These are phyloP conservation scores for Mentha longifolia DNA, from an alignment of 257 asterid species.

Conservation along the genomic window DNA sequence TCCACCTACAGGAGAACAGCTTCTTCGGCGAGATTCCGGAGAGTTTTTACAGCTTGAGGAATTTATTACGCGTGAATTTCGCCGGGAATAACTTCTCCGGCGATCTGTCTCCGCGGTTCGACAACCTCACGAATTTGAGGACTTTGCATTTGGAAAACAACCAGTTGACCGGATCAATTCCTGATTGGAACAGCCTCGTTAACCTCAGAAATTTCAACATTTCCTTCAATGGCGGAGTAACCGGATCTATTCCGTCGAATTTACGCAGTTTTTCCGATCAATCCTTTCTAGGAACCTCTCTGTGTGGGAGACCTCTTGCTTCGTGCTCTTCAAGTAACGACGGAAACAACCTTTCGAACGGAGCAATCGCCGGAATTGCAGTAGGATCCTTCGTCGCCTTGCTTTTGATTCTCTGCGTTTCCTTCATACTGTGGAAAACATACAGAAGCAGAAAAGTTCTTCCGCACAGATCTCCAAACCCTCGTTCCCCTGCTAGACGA, in stretches of 20 bases:
- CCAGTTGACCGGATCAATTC: conserved; percentile 53
- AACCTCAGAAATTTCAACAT: conserved; percentile 46
- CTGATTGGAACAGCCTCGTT: conserved; percentile 37
- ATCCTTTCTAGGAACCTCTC: conserved; percentile 56
- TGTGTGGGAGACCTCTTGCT: conserved; percentile 50
- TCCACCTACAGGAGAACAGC: conserved; percentile 49
- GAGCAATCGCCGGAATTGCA: conserved; percentile 67
- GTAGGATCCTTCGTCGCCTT: conserved; percentile 44
- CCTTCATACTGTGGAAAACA: conserved; percentile 40
- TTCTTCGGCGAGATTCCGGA: conserved; percentile 64
- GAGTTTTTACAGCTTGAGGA: conserved; percentile 42
- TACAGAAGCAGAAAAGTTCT: conserved; percentile 27
- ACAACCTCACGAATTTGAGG: conserved; percentile 44
- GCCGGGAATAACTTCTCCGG: conserved; percentile 54
- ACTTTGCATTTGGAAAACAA: conserved; percentile 53
- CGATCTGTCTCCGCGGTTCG: conserved; percentile 34
- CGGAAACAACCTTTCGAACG: conserved; percentile 41
- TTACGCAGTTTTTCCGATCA: conserved; percentile 34
- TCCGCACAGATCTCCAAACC: conserved; percentile 32
- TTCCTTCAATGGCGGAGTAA: conserved; percentile 55
- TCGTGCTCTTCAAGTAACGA: conserved; percentile 39
- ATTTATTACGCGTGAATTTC: conserved; percentile 47
- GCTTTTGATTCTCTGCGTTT: conserved; percentile 29
- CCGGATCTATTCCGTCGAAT: conserved; percentile 50
- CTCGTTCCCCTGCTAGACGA: conserved; percentile 34